These are phyloP conservation scores for Fusarium piperis DNA, from an alignment of 2,329 filamentous ascomycete species.

Conservation along the genomic window DNA sequence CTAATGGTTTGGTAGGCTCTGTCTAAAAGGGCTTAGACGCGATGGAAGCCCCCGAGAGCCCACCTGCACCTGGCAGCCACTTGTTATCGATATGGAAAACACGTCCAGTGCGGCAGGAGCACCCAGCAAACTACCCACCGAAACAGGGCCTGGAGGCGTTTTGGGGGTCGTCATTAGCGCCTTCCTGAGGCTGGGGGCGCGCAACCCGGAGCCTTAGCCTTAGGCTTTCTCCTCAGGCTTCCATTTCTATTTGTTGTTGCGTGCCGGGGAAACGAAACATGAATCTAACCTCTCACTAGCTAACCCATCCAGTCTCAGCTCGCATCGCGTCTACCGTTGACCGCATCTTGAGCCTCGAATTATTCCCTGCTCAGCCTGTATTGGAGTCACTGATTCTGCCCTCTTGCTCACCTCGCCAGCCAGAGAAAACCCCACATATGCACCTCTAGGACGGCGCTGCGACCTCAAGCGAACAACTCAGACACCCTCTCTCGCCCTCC, in stretches of 20 bases:
- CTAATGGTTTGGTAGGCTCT: neutral
- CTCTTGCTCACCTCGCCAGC: constrained; percentile 34
- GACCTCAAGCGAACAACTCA: constrained; percentile 45
- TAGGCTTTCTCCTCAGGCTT: constrained; percentile 22
- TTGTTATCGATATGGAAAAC: constrained; percentile 31
- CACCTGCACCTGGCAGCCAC: neutral
- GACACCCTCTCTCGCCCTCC: constrained; percentile 41
- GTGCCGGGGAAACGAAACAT: constrained; percentile 23
- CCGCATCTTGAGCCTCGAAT: constrained; percentile 28
- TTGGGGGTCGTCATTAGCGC: neutral
- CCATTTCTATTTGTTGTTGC: constrained; percentile 14
- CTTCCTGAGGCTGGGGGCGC: neutral
- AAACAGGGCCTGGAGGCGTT: neutral
- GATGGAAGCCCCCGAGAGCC: neutral
- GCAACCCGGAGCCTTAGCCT: neutral
- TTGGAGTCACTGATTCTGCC: constrained; percentile 4
- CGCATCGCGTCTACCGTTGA: constrained; percentile 8
- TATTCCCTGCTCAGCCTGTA: constrained; percentile 16
- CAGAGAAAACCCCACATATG: constrained; percentile 52
- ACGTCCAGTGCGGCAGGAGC: neutral
- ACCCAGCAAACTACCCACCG: neutral
- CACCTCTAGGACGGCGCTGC: constrained; percentile 38
- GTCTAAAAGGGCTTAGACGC: constrained; percentile 18
- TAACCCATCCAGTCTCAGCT: constrained; percentile 11
- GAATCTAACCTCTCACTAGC: constrained; percentile 6